Base-by-base conservation (phyloP, 129 eudicot species). In the Chrysanthemum seticuspe region DNA sequence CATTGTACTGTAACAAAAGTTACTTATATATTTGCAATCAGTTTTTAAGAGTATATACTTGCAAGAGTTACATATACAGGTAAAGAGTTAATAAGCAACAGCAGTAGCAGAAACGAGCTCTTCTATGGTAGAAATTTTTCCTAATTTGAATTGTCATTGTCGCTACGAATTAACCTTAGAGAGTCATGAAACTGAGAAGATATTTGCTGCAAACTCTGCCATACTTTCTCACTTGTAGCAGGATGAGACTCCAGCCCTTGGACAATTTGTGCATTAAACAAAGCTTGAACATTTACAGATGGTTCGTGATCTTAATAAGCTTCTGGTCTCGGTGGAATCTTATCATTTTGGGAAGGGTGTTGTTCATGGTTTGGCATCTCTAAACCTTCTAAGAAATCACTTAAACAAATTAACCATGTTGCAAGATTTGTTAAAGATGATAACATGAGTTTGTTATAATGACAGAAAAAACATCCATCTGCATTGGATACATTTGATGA, bases 171-270 rank as follows among this genome's bases (percentile, higher is more conserved):
- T 83, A 95, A 65, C 67, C 85, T 87, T 54, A 91, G 50, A 13
- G 91, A 85, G 49, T 71, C 88, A 25, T 83, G 94, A 74, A 95
- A 91, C 64, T 91, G 97, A 74, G 97, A 83, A 62, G 99, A 95
- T 2, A 88, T 80, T 60, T 88, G 89, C 19, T 85, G 94, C 88
- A 88, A 74, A 82, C 71, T 88, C 74, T 80, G 89, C 60, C 69
- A 87, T 74, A 78, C 88, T 56, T 73, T 84, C 82, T 72, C 89
- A 29, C 75, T 80, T 10, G 81, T 21, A 11, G 89, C 81, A 1
- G 70, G 58, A 74, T 80, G 69, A 70, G 85, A 74, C 76, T 85
- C 87, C 66, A 81, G 3, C 56, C 85, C 89, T 67, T 71, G 94
- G 56, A 72, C 82, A 73, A 75, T 54, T 40, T 40, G 47, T 40